Evolutionary conservation across 441 rosid genomes (phyloP).

Genomic region (Bruguiera hainesii): DNA sequence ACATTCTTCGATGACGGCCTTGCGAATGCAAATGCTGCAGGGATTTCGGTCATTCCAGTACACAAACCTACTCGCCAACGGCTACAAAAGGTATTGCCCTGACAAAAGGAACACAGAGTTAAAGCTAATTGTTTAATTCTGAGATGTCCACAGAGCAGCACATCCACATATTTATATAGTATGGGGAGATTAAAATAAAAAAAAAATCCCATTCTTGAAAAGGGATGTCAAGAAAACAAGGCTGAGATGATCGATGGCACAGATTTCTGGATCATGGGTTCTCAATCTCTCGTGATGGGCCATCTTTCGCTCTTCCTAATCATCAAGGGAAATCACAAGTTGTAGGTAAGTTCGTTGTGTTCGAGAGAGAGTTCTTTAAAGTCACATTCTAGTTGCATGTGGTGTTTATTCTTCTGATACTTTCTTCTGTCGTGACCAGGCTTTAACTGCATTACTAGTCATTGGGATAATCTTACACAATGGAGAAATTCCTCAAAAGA

Average conservation of each 20-base stretch:
- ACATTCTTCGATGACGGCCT: too few species aligned
- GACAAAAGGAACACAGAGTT: constrained; percentile 16
- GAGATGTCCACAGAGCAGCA: background rate
- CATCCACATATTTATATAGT: background rate
- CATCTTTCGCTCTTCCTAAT: too few species aligned
- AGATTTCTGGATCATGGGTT: too few species aligned
- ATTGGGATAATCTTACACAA: background rate
- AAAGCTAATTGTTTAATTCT: background rate
- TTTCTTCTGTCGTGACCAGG: background rate
- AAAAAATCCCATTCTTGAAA: too few species aligned
- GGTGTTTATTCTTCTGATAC: background rate
- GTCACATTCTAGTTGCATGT: too few species aligned
- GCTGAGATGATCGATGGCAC: too few species aligned
- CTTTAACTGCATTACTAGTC: background rate
- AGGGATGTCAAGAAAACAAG: too few species aligned
- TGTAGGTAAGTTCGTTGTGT: too few species aligned
- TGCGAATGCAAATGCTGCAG: too few species aligned
- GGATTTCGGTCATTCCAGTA: background rate
- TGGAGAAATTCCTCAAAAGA: background rate
- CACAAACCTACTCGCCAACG: constrained; percentile 44
- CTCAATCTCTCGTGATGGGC: too few species aligned
- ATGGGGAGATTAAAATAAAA: background rate
- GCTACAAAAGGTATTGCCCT: constrained; percentile 71
- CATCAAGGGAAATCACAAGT: too few species aligned
- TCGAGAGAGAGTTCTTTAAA: too few species aligned